A percentile compares a stretch with the other conserved stretches of the same genome.
These are phyloP conservation scores for Aegilops sharonensis DNA, from an alignment of 176 grass and related monocot genomes.

Conservation along the genomic window DNA sequence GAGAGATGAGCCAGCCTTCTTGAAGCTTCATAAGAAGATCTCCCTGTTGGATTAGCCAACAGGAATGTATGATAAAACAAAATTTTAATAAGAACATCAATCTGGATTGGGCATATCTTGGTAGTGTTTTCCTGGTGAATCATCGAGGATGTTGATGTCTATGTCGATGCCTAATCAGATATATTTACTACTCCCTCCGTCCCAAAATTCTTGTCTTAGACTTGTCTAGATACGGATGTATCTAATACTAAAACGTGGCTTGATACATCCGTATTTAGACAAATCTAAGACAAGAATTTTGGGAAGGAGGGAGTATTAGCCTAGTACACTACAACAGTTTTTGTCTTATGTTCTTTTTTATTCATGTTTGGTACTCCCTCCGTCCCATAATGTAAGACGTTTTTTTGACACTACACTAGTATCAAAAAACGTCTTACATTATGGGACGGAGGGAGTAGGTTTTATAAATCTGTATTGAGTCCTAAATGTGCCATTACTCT, in stretches of 20 bases:
- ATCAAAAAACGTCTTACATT: too few species aligned
- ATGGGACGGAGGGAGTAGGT: background rate
- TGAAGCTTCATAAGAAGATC: background rate
- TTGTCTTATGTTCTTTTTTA: background rate
- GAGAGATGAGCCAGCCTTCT: conserved; percentile 44
- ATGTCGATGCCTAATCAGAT: conserved; percentile 22
- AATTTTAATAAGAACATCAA: conserved; percentile 8
- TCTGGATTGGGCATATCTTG: background rate
- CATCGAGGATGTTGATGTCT: background rate
- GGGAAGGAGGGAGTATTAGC: background rate
- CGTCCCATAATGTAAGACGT: too few species aligned
- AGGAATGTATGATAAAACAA: conserved; percentile 1
- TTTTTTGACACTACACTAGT: too few species aligned
- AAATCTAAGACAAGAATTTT: too few species aligned
- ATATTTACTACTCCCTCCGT: background rate
- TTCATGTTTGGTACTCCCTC: background rate
- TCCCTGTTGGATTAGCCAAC: background rate
- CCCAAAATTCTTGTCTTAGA: too few species aligned
- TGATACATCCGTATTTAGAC: too few species aligned
- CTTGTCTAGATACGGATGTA: too few species aligned
- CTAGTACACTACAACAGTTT: background rate
- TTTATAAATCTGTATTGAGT: background rate
- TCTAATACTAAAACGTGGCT: too few species aligned
- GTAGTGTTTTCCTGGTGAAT: background rate
- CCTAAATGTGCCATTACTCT: background rate